Evolutionary conservation across 164 flowering plant species (phyloP).

Genomic region (Umbellularia californica): DNA sequence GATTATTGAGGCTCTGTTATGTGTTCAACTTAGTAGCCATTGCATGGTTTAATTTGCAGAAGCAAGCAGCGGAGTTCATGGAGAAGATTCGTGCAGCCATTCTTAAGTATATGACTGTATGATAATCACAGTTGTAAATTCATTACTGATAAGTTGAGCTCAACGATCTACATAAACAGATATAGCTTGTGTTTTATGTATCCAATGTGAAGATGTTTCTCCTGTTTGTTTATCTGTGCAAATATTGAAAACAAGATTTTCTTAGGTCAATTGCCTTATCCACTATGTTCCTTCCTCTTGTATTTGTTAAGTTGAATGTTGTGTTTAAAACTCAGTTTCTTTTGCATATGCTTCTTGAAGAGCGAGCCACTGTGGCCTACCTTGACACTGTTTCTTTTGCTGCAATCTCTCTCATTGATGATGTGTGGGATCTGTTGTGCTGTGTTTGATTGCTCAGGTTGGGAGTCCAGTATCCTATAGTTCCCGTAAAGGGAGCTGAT

Average conservation of each 20-base stretch:
- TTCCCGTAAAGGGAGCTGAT: too few relatives aligned
- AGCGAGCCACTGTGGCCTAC: too few relatives aligned
- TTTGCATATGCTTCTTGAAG: too few relatives aligned
- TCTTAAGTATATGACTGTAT: constrained; percentile 78
- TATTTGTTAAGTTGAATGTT: too few relatives aligned
- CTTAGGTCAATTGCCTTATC: background rate
- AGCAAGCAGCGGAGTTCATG: constrained; percentile 80
- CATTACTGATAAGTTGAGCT: background rate
- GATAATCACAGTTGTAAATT: constrained; percentile 5
- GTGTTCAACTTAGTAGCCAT: background rate
- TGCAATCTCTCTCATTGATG: too few relatives aligned
- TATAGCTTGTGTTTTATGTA: background rate
- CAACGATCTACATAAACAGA: background rate
- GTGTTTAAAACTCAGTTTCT: too few relatives aligned
- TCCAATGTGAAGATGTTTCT: background rate
- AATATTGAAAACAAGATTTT: background rate
- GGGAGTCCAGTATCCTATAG: too few relatives aligned
- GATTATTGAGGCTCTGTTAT: background rate
- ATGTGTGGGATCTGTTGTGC: too few relatives aligned
- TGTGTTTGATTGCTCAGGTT: too few relatives aligned
- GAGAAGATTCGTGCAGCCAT: constrained; percentile 79
- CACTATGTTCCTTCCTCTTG: too few relatives aligned
- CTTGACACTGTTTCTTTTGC: too few relatives aligned
- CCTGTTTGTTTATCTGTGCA: background rate
- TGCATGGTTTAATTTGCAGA: constrained; percentile 36